Evolutionary conservation across 108 stramenopile species (phyloP), one percentile per base, ranked within the genome.

Genomic region (Mediolabrus comicus): DNA sequence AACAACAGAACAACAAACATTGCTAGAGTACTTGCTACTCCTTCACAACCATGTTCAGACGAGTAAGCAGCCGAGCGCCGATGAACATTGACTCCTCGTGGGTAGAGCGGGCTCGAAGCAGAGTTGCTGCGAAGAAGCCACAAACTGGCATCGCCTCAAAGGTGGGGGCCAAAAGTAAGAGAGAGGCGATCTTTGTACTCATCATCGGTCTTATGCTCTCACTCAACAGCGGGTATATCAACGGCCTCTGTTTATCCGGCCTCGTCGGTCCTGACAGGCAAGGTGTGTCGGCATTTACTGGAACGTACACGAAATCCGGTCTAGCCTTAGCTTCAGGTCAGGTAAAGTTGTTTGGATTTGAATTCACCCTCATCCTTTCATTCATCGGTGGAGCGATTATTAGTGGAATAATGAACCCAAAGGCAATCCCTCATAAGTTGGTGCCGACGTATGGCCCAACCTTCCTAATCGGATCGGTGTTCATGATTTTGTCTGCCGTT

Each of bases 201-300:
- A 73, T 79, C 27, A 59, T 52, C 27, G 81, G 81, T 29, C 62
- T 72, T 16, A 4, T 65, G 19, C 66, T 83, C 3, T 51, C 83
- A 0, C 31, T 85, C 33, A 89, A 89, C 67, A 77, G 67, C 17
- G 88, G 88, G 11, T 86, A 65, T 34, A 75, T 85, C 62, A 89
- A 89, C 64, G 86, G 86, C 22, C 67, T 61, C 28, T 79, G 75
- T 49, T 32, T 89, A 3, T 68, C 72, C 9, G 88, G 88, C 13
- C 32, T 71, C 31, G 25, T 85, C 12, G 58, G 68, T 14, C 29
- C 41, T 1, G 25, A n/a, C 8, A 16, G 31, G 11, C 80, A 79
- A 26, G 82, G 65, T 22, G 83, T 81, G 43, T 38, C 88, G 3
- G 83, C 85, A 22, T 73, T 87, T 12, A 89, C 88, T 1, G 86